Conservation (phyloP, 352 stramenopile genomes). For the Globisporangium alternatum region DNA sequence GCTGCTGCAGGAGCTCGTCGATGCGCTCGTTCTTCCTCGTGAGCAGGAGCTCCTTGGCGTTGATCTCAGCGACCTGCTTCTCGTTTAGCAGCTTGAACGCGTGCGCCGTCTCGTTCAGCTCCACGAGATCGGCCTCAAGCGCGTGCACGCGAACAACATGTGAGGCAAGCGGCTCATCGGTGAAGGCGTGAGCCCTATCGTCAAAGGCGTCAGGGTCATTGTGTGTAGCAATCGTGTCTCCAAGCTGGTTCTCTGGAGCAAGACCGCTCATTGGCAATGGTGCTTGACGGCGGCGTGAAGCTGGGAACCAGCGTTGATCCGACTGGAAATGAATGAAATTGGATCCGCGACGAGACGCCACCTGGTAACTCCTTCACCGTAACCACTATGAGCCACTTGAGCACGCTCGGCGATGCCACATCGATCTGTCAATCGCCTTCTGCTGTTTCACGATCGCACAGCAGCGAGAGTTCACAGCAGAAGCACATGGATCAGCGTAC, state of each 20-base stretch:
- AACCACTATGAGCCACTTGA: not conserved
- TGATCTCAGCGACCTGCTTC: conserved; percentile 59
- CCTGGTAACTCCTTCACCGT: not conserved
- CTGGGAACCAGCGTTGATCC: not conserved
- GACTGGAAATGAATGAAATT: not conserved
- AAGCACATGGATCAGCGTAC: no score
- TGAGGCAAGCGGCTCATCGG: not conserved
- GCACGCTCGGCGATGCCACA: no score
- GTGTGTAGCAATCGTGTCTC: not conserved
- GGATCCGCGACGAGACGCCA: not conserved
- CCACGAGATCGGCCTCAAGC: conserved; percentile 2
- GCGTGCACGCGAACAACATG: not conserved
- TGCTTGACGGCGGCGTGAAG: no score
- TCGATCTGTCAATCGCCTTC: no score
- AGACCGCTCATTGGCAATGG: no score
- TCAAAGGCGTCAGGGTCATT: no score
- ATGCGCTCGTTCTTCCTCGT: conserved; percentile 57
- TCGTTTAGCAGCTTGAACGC: conserved; percentile 52
- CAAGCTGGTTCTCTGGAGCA: not conserved
- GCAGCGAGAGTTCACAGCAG: no score
- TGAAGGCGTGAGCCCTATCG: not conserved
- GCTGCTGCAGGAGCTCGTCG: conserved; percentile 50
- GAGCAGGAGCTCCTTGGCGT: conserved; percentile 66
- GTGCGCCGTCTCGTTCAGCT: conserved; percentile 28
- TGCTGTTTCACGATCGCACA: no score